Base-by-base conservation (phyloP, 192 early-diverging fungal genomes). In the Mortierella claussenii region DNA sequence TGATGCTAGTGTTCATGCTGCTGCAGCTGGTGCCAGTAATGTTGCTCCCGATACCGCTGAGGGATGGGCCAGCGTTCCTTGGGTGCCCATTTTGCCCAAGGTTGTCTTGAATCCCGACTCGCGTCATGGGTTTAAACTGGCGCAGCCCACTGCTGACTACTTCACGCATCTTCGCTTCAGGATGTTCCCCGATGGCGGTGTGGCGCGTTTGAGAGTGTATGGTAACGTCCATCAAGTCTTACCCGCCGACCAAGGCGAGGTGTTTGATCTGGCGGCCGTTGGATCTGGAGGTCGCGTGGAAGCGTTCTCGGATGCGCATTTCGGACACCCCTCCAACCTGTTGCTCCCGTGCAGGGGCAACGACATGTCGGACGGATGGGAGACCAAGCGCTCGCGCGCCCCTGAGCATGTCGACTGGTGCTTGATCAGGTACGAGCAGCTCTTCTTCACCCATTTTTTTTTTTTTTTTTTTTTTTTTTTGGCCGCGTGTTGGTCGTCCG, bases 291-390 rank as follows among this genome's bases (percentile, higher is more conserved):
- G 85, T 9, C 82, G 81, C 17, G 81, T 83, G 0, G 87, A 90
- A 18, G 80, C 76, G 17, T 87, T 83, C 62, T 89, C 84, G n/a
- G 91, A 97, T 82, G 86, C 92, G 34, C 94, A 96, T 80, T 96
- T 91, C 70, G 92, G 92, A 52, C 83, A 85, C 60, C 89, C 88
- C 8, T 88, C 89, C 60, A 92, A 94, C 68, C 66, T 98, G 36
- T 69, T 98, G 53, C 83, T 93, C 33, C 90, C 90, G 27, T 89
- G 91, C 2, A 88, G 94, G 64, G 92, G 93, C 18, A 81, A 79
- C 47, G 88, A 89, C 40, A 94, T 95, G 93, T 87, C 87, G 40
- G 95, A 95, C 55, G 96, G 96, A 32, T 98, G 96, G 95, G 95
- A 98, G 78, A 98, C 94, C 11, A 84, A 84, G 47, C 87, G 91